Base-by-base conservation (phyloP, 2,329 filamentous ascomycete genomes). In the Paraphoma sp. region DNA sequence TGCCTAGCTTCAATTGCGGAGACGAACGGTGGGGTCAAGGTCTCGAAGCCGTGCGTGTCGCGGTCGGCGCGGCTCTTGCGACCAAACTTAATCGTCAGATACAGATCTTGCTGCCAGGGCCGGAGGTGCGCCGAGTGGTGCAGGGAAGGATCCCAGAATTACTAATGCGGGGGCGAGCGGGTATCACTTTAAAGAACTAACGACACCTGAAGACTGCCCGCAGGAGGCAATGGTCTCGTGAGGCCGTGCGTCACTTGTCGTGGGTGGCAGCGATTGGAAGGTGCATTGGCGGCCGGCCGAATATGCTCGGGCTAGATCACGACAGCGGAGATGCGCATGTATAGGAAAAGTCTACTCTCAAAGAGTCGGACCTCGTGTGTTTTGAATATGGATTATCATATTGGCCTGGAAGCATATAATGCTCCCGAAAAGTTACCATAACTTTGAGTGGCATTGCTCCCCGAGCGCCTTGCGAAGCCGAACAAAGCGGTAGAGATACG, bases 1-100 rank as follows among this genome's bases (percentile, higher is more conserved):
- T 29, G 30, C 56, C 48, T 68, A 65, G 66, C 57, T 55, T 53
- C 45, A 40, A 47, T 36, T 54, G 65, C 51, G 65, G 65, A 45
- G 57, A 62, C 54, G 57, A 61, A 63, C 48, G 51, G 59, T 60
- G 57, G 57, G 56, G 59, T 45, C 31, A 44, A 36, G 54, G 45
- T 48, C 29, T 51, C 43, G 45, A 56, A 40, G 54, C 44, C 29
- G 36, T 57, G 66, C 48, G 47, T 65, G 56, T 57, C 53, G 66
- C 64, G 64, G 60, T 47, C 57, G 53, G 50, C 56, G 62, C 62
- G 62, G 59, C 58, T 64, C 45, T 45, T 23, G 51, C 49, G 42
- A 57, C 52, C 9, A 36, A 36, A 36, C 28, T 10, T 45, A 9
- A 12, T 14, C 46, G 29, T n/a, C 14, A n/a, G 16, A 40, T 38